Percentiles rank a stretch among this genome's conserved stretches.
Evolutionary conservation across 2,329 filamentous ascomycete species (phyloP).

Genomic region (Fusarium bulbicola): DNA sequence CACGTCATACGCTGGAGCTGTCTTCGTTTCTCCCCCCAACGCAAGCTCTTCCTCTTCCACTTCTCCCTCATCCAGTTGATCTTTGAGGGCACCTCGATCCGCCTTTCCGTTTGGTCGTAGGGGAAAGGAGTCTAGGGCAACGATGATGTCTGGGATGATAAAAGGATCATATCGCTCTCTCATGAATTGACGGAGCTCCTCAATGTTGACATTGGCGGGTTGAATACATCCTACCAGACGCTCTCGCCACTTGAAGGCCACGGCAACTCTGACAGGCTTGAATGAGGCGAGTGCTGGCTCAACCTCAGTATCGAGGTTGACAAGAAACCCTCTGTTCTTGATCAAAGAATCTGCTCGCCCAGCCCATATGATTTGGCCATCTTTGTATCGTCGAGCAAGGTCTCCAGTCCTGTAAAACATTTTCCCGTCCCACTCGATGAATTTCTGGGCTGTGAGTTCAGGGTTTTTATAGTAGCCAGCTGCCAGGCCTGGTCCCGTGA

Average conservation of each 20-base stretch:
- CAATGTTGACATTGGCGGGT: background rate
- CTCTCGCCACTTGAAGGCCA: background rate
- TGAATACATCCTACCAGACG: background rate
- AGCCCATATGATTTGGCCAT: background rate
- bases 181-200: background rate
- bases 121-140: background rate
- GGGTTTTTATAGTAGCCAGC: background rate
- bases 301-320: background rate
- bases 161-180: background rate
- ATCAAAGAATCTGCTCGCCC: background rate
- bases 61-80: background rate
- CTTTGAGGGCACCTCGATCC: background rate
- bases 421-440: background rate
- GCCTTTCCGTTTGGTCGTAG: background rate
- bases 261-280: background rate
- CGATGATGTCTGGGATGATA: background rate
- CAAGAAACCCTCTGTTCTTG: background rate
- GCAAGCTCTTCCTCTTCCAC: rapidly evolving
- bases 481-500: background rate
- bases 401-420: background rate
- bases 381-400: background rate
- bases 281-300: background rate
- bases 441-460: background rate
- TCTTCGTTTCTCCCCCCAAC: background rate
- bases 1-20: background rate